phyloP scores from a whole-genome alignment of 2,329 filamentous ascomycete species.

The Botrytis deweyae region DNA sequence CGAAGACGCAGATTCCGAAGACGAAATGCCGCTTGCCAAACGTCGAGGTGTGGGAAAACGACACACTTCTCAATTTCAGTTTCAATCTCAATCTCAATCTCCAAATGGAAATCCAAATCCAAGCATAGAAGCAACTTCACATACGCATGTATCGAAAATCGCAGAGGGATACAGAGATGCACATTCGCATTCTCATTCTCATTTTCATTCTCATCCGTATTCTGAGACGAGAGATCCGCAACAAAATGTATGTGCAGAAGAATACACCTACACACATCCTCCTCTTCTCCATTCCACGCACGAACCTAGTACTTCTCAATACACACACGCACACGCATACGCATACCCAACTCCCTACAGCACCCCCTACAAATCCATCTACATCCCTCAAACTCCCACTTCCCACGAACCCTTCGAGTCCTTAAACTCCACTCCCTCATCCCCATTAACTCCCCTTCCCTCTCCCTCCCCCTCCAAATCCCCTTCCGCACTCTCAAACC shows the following conservation, averaged over 20 bases:
- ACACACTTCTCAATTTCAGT: not conserved
- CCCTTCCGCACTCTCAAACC: not conserved
- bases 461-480: too few relatives aligned
- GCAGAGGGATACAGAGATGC: not conserved
- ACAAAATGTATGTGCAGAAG: not conserved
- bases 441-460: not conserved
- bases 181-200: not conserved
- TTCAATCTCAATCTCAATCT: too few relatives aligned
- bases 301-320: too few relatives aligned
- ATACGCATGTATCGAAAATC: not conserved
- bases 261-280: not conserved
- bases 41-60: slow-evolving; percentile 6
- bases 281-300: too few relatives aligned
- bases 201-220: not conserved
- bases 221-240: not conserved
- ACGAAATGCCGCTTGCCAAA: slow-evolving; percentile 34
- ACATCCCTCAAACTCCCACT: not conserved
- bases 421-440: not conserved
- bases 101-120: not conserved
- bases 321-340: not conserved
- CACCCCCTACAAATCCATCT: not conserved
- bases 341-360: not conserved
- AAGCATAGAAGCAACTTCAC: not conserved
- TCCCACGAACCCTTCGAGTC: rapidly evolving
- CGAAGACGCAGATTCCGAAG: slow-evolving; percentile 26